Evolutionary conservation across 495 filamentous ascomycete species (phyloP), one percentile per base, ranked within the genome.

Genomic region (Physcia stellaris): DNA sequence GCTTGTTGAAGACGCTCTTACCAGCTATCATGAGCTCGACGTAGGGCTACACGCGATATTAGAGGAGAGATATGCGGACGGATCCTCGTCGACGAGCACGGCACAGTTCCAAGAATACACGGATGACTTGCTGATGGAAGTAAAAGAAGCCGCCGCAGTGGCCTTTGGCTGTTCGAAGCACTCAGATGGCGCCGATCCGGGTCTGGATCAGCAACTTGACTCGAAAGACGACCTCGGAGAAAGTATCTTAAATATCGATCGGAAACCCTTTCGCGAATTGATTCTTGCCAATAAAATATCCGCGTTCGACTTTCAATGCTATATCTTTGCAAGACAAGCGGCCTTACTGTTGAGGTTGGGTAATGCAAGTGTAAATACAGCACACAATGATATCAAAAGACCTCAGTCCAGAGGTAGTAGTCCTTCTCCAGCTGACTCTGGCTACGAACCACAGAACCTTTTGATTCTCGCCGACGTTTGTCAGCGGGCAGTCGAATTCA

Each of bases 211-310:
- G 58, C 59, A 32, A 57, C 41, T 16, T 44, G 34, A 16, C 45
- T 45, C 28, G 47, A 46, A 10, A 28, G 21, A 57, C 40, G 53
- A 70, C 32, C 45, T 42, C 47, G 55, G 35, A 58, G 55, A 27
- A 61, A 56, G 72, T 40, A 80, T 86, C 18, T 68, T 94, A 29
- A 76, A 73, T 49, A 69, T 82, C 2, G 66, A 61, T 28, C 83
- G 73, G 55, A 92, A 94, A 53, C 64, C 80, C 2, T 96, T 95
- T 53, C 76, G 92, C 28, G 86, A 93, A 39, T 72, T 93, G 45
- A 96, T 99, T 33, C 62, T 96, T 29, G 78, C 83, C n/a, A 96
- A 86, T 59, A 80, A 92, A 45, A 92, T 96, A 21, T 96, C 90
- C n/a, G 66, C 92, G 10, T 96, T 95, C 49, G 90, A 99, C 55